Conservation (phyloP, 768 basidiomycete species). For the Phanerodontia chrysosporium region DNA sequence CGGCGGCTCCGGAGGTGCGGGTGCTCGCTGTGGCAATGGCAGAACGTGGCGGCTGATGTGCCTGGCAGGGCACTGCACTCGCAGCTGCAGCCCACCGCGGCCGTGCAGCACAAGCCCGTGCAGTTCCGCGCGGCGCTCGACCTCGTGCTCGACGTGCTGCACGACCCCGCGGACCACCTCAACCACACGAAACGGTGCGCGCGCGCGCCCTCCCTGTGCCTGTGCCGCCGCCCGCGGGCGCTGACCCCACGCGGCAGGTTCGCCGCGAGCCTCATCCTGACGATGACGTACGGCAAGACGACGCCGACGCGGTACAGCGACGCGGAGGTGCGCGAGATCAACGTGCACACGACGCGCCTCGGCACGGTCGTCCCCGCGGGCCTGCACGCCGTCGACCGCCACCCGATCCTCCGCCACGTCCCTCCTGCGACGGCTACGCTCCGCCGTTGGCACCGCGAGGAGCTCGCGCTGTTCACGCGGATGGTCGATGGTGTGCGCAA, state of each 20-base stretch:
- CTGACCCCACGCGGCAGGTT: slow-evolving; percentile 22
- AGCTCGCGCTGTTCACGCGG: slow-evolving; percentile 29
- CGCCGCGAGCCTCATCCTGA: slow-evolving; percentile 35
- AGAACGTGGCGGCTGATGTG: too few relatives aligned
- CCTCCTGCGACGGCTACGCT: slow-evolving; percentile 62
- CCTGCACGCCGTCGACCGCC: slow-evolving; percentile 30
- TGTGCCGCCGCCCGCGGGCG: neutral
- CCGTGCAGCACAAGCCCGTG: slow-evolving; percentile 29
- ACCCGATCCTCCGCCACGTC: slow-evolving; percentile 35
- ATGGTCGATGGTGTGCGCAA: slow-evolving; percentile 28
- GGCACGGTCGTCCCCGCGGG: slow-evolving; percentile 32
- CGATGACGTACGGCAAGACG: slow-evolving; percentile 36
- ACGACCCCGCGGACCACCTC: slow-evolving; percentile 29
- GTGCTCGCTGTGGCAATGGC: too few relatives aligned
- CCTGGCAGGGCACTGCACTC: slow-evolving; percentile 30
- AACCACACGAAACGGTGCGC: slow-evolving; percentile 30
- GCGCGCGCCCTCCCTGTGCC: neutral
- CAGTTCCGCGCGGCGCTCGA: slow-evolving; percentile 31
- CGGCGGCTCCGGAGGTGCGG: slow-evolving; percentile 26
- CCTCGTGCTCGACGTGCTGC: slow-evolving; percentile 31
- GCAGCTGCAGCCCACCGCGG: slow-evolving; percentile 29
- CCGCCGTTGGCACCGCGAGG: slow-evolving; percentile 46
- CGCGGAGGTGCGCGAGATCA: slow-evolving; percentile 30
- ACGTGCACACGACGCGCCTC: slow-evolving; percentile 32
- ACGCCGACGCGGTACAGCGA: slow-evolving; percentile 35